These are phyloP conservation scores for Alternaria alternata DNA, from an alignment of 2,329 filamentous ascomycete species.

Conservation along the genomic window DNA sequence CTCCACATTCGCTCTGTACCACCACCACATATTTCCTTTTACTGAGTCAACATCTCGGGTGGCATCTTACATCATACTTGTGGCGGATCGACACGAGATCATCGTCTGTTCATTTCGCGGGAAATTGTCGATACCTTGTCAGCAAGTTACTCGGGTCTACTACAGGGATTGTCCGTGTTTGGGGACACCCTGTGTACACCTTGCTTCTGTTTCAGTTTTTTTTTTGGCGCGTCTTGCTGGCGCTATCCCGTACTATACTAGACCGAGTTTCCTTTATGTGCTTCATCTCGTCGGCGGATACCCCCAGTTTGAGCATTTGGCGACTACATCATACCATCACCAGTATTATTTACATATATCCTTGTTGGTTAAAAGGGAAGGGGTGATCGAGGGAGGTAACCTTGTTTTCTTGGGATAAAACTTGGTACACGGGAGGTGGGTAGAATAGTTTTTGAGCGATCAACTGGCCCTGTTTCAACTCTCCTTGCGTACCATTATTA, in stretches of 20 bases:
- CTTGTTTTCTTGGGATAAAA: slow-evolving; percentile 16
- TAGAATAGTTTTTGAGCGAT: slow-evolving; percentile 30
- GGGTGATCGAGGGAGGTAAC: slow-evolving; percentile 9
- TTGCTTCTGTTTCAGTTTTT: slow-evolving; percentile 25
- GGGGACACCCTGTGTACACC: slow-evolving; percentile 16
- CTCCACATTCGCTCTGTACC: slow-evolving; percentile 34
- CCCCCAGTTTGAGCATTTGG: slow-evolving; percentile 47
- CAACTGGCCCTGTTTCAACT: slow-evolving; percentile 12
- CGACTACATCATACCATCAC: slow-evolving; percentile 32
- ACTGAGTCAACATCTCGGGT: slow-evolving; percentile 32
- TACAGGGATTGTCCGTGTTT: slow-evolving; percentile 13
- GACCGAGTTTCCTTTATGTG: slow-evolving; percentile 38
- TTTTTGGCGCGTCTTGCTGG: slow-evolving; percentile 19
- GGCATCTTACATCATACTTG: slow-evolving; percentile 33
- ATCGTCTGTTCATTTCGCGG: slow-evolving; percentile 22
- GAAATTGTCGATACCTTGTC: slow-evolving; percentile 26
- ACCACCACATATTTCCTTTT: slow-evolving; percentile 29
- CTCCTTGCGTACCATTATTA: slow-evolving; percentile 12
- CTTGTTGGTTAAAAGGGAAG: slow-evolving; percentile 26
- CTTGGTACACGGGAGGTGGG: slow-evolving; percentile 17
- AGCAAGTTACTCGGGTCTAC: slow-evolving; percentile 7
- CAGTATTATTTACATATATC: slow-evolving; percentile 15
- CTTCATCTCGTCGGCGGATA: slow-evolving; percentile 45
- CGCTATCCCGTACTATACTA: slow-evolving; percentile 43
- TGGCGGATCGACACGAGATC: slow-evolving; percentile 18